Base-by-base conservation (phyloP, 148 eudicot species). In the Persicaria tinctoria region DNA sequence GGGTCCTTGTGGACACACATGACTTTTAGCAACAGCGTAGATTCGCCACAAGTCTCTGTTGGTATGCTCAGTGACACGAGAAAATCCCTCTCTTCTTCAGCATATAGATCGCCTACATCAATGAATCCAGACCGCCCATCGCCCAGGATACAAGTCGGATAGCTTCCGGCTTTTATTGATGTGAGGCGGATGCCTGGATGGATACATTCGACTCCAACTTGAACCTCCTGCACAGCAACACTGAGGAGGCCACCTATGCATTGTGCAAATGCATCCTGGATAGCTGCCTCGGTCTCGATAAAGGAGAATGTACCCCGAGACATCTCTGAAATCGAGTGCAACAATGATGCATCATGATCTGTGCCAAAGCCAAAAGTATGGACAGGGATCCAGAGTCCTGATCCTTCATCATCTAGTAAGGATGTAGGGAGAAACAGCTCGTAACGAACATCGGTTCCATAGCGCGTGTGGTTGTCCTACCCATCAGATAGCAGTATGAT, bases 171-270 rank as follows among this genome's bases (percentile, higher is more conserved):
- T 7, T 79, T 38, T 32, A 83, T 54, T 14, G 82, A 74, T 4
- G 20, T 41, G 12, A 82, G 73, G 17, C 57, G 72, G 3, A 76
- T 72, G 6, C 76, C 66, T 46, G 50, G 13, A 27, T 76, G 70
- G 10, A 4, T 70, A 48, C 38, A 70, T n/a, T 20, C 53, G 46
- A 44, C 78, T 66, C 8, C 76, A 68, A 73, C 76, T 27, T 53
- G 74, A 11, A 85, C 75, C 16, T 80, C 82, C 70, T 85, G 81
- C 17, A 76, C 84, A 51, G 79, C 83, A 46, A 83, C 88, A 76
- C 85, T 85, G 48, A 85, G 56, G 8, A 85, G 78, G 13, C 88
- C 88, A 2, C 88, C 88, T n/a, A 85, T 75, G 77, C 88, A 85
- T 70, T 73, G 81, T 46, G 87, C 87, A 78, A 85, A 85, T 20